Evolutionary conservation across 768 basidiomycete species (phyloP).

Genomic region (Lepiota subincarnata): DNA sequence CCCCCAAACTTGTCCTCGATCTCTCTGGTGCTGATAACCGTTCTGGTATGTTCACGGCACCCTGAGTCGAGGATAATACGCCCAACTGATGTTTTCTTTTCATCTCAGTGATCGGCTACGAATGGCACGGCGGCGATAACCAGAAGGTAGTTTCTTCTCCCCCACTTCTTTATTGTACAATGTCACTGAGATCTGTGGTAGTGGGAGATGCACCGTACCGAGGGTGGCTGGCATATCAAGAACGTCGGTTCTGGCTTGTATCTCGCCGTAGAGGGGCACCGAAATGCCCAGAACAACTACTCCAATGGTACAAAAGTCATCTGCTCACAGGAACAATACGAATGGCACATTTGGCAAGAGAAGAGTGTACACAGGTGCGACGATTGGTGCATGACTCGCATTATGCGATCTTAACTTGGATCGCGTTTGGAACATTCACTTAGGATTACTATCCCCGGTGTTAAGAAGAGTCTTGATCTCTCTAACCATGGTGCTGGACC

Average conservation of each 20-base stretch:
- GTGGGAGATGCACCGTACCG: constrained; percentile 31
- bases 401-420: neutral
- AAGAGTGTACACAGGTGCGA: constrained; percentile 26
- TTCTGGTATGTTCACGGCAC: constrained; percentile 21
- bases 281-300: constrained; percentile 10
- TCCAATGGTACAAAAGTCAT: constrained; percentile 28
- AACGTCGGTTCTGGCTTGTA: constrained; percentile 29
- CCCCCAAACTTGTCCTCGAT: constrained; percentile 26
- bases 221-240: constrained; percentile 27
- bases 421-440: neutral
- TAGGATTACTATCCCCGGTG: constrained; percentile 36
- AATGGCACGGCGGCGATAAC: constrained; percentile 33
- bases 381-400: neutral
- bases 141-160: constrained; percentile 31
- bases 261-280: constrained; percentile 21
- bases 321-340: constrained; percentile 19
- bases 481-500: constrained; percentile 40
- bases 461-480: constrained; percentile 35
- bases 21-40: constrained; percentile 37
- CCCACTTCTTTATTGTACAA: neutral
- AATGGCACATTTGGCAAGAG: constrained; percentile 38
- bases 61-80: neutral
- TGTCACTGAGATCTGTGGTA: constrained; percentile 9
- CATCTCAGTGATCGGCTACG: constrained; percentile 38
- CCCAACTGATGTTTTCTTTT: neutral